These are phyloP conservation scores for Cymbopogon citratus DNA, from an alignment of 176 grass and related monocot species.

Conservation along the genomic window DNA sequence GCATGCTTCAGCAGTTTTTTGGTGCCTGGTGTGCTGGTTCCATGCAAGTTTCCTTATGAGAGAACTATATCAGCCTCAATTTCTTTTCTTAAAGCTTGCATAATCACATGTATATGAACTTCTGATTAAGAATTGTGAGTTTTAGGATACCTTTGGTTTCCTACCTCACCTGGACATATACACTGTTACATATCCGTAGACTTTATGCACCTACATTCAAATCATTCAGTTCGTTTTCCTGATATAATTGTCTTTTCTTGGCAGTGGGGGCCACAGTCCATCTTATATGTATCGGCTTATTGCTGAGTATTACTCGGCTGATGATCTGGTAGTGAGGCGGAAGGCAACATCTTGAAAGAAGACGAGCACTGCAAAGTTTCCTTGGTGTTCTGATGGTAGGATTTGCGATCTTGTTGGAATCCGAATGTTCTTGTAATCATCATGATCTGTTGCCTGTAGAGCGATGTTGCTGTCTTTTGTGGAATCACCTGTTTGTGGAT, in stretches of 20 bases:
- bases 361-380: not conserved
- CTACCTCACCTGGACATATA: not conserved
- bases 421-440: not conserved
- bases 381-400: slow-evolving; percentile 12
- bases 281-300: slow-evolving; percentile 91
- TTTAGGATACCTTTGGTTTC: not conserved
- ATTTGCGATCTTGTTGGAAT: not conserved
- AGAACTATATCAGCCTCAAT: not conserved
- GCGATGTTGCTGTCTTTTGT: slow-evolving; percentile 2
- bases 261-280: slow-evolving; percentile 94
- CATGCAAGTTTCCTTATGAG: not conserved
- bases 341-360: slow-evolving; percentile 51
- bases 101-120: not conserved
- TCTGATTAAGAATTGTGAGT: not conserved
- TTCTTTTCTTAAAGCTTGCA: not conserved
- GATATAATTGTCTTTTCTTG: slow-evolving; percentile 21
- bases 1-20: slow-evolving; percentile 1
- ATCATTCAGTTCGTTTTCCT: not conserved
- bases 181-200: not conserved
- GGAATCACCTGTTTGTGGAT: slow-evolving; percentile 9
- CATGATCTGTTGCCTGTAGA: not conserved
- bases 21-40: not conserved
- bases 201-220: not conserved
- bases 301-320: slow-evolving; percentile 94
- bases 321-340: slow-evolving; percentile 66